A percentile compares a stretch with the other conserved stretches of the same genome.
phyloP scores from a whole-genome alignment of 2,329 filamentous ascomycete genomes.

The Fusarium stilboides region DNA sequence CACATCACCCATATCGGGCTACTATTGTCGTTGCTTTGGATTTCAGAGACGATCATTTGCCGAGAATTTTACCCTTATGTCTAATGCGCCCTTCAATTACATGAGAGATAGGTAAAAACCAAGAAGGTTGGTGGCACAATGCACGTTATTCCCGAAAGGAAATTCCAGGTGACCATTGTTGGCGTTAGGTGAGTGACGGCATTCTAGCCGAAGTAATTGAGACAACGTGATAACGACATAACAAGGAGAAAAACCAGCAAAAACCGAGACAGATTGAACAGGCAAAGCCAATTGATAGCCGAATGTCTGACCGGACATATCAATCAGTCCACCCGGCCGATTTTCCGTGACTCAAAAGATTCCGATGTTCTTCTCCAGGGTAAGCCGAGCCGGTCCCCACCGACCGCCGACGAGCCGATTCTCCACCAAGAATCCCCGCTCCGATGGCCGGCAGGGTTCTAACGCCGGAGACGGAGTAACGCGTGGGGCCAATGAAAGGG shows the following conservation, averaged over 20 bases:
- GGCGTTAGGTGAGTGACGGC: too few species aligned
- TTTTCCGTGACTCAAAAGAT: too few species aligned
- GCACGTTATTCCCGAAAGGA: background rate
- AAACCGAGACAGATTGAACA: too few species aligned
- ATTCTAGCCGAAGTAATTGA: too few species aligned
- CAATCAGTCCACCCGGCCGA: background rate
- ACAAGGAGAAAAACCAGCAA: too few species aligned
- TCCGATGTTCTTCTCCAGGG: slow-evolving; percentile 22
- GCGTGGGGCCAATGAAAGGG: slow-evolving; percentile 29
- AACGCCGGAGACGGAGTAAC: slow-evolving; percentile 29
- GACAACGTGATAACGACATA: too few species aligned
- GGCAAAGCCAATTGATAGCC: background rate
- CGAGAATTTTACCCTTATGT: background rate
- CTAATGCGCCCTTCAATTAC: slow-evolving; percentile 24
- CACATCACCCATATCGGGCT: slow-evolving; percentile 31
- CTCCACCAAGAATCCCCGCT: slow-evolving; percentile 23
- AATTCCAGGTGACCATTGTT: too few species aligned
- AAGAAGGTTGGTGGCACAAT: background rate
- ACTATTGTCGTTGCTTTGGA: slow-evolving; percentile 20
- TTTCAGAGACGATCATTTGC: slow-evolving; percentile 23
- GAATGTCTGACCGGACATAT: background rate
- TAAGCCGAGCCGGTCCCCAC: slow-evolving; percentile 16
- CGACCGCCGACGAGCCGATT: slow-evolving; percentile 19
- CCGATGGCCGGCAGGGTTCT: slow-evolving; percentile 41
- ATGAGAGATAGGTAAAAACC: background rate